Percentiles rank a stretch among this genome's conserved stretches.
These are phyloP conservation scores for Crucibulum laeve DNA, from an alignment of 768 basidiomycete genomes.

Conservation along the genomic window DNA sequence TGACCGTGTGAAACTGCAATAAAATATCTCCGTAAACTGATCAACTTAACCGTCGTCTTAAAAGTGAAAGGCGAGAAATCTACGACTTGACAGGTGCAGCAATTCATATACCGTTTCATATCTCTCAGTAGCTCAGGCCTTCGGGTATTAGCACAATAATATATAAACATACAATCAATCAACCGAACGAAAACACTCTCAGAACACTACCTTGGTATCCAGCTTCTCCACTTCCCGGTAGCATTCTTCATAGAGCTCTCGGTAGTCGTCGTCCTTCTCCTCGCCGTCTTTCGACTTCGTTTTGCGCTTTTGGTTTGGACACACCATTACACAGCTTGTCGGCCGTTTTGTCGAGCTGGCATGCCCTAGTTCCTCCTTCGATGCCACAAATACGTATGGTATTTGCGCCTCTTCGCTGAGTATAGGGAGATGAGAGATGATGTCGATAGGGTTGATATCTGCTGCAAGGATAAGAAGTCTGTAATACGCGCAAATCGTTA, in stretches of 20 bases:
- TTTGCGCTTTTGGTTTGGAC: slow-evolving; percentile 76
- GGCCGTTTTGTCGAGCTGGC: slow-evolving; percentile 97
- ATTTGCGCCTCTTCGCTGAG: slow-evolving; percentile 91
- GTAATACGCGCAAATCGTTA: slow-evolving; percentile 3
- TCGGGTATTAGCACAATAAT: no score
- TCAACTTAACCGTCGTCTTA: no score
- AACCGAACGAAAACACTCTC: slow-evolving; percentile 18
- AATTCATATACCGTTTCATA: no score
- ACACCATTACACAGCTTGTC: slow-evolving; percentile 96
- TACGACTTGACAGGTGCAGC: no score
- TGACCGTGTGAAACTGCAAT: slow-evolving; percentile 16
- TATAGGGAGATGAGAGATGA: slow-evolving; percentile 94
- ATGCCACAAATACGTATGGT: slow-evolving; percentile 86
- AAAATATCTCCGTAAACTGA: no score
- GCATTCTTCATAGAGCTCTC: slow-evolving; percentile 83
- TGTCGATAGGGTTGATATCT: slow-evolving; percentile 97
- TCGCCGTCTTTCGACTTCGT: slow-evolving; percentile 57
- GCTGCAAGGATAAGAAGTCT: slow-evolving; percentile 91
- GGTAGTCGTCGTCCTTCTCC: slow-evolving; percentile 79
- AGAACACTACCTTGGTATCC: slow-evolving; percentile 67
- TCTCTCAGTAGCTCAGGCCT: no score
- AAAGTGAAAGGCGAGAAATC: no score
- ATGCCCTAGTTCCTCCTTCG: slow-evolving; percentile 93
- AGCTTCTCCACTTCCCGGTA: slow-evolving; percentile 81
- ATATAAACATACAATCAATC: slow-evolving; percentile 5